phyloP scores from a whole-genome alignment of 305 asterid species.

The Fraxinus paxiana region DNA sequence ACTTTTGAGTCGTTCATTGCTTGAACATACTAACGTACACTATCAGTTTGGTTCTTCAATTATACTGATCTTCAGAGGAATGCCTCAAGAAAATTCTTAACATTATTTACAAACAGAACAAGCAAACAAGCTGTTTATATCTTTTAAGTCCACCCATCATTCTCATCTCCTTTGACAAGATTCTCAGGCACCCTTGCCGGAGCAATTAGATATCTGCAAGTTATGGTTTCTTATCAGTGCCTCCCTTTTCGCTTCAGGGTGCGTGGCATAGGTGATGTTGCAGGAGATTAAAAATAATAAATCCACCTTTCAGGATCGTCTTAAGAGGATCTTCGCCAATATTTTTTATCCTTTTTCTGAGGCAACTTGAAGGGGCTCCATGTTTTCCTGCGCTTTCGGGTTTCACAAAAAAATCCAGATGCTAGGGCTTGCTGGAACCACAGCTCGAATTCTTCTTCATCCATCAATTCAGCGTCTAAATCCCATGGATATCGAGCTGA shows the following conservation, averaged over 20 bases:
- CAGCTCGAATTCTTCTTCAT: slow-evolving; percentile 89
- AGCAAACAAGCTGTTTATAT: slow-evolving; percentile 30
- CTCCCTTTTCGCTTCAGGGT: not conserved
- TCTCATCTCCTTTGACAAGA: slow-evolving; percentile 18
- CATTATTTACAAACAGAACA: slow-evolving; percentile 44
- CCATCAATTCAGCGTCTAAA: slow-evolving; percentile 88
- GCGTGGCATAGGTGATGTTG: not conserved
- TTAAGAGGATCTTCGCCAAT: slow-evolving; percentile 80
- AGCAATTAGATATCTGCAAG: not conserved
- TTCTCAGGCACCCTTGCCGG: not conserved
- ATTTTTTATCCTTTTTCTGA: slow-evolving; percentile 73
- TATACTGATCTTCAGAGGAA: slow-evolving; percentile 27
- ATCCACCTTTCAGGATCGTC: slow-evolving; percentile 16
- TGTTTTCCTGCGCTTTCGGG: slow-evolving; percentile 85
- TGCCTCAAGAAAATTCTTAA: slow-evolving; percentile 26
- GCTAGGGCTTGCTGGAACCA: slow-evolving; percentile 99
- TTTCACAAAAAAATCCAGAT: slow-evolving; percentile 81
- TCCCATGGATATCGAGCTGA: slow-evolving; percentile 94
- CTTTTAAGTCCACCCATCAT: slow-evolving; percentile 20
- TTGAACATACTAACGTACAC: slow-evolving; percentile 42
- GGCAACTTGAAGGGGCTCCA: slow-evolving; percentile 97
- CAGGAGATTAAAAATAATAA: not conserved
- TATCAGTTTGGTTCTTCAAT: slow-evolving; percentile 32
- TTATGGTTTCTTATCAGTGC: not conserved
- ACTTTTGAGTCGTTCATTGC: slow-evolving; percentile 26